Evolutionary conservation across 2,329 filamentous ascomycete species (phyloP).

Genomic region (Sclerotinia borealis): DNA sequence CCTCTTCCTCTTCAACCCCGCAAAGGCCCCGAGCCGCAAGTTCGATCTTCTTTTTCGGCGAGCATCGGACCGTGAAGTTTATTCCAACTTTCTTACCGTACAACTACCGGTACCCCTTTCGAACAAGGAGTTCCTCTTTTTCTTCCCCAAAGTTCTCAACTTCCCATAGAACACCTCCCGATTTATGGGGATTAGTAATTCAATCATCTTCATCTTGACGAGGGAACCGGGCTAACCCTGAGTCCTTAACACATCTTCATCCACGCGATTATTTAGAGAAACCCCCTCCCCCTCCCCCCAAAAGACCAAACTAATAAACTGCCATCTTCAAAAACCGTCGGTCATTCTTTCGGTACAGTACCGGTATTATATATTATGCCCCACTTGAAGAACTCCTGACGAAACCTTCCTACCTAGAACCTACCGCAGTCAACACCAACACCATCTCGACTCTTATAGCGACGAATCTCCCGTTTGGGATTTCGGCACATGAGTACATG

Average conservation of each 20-base stretch:
- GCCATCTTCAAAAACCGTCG: background rate
- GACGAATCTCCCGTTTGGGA: constrained; percentile 7
- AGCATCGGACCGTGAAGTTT: background rate
- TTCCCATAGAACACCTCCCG: background rate
- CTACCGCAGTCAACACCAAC: background rate
- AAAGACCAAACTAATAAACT: background rate
- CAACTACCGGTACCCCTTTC: background rate
- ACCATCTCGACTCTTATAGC: background rate
- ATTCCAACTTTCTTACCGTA: background rate
- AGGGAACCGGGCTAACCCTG: no score
- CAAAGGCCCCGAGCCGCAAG: background rate
- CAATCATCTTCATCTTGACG: background rate
- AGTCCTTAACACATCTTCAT: background rate
- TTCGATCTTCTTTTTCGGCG: background rate
- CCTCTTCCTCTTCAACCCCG: background rate
- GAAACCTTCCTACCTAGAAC: background rate
- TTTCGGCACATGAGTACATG: background rate
- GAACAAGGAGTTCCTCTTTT: background rate
- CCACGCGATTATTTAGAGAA: background rate
- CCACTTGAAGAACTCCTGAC: background rate
- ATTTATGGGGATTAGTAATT: background rate
- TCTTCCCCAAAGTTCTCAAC: no score
- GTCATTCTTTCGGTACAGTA: background rate
- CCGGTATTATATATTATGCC: no score
- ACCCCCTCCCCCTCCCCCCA: no score